Evolutionary conservation across 164 flowering plant genomes (phyloP).

Genomic region (Chimonanthus salicifolius): DNA sequence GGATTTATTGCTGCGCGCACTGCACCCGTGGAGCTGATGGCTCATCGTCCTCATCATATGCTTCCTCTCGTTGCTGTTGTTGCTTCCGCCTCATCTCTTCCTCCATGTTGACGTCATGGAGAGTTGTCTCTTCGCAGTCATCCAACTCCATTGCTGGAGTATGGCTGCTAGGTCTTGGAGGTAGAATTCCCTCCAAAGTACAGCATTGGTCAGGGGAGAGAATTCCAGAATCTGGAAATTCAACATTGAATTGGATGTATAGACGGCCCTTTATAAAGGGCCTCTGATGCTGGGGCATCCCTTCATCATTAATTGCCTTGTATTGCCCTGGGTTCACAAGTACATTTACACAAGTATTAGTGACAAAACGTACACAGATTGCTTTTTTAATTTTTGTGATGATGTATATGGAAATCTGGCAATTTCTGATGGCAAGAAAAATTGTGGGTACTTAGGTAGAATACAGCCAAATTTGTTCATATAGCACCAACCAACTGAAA

Average conservation of each 20-base stretch:
- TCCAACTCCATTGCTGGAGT: conserved; percentile 49
- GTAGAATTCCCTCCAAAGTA: conserved; percentile 33
- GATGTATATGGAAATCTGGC: too few relatives aligned
- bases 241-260: conserved; percentile 51
- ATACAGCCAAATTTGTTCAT: too few relatives aligned
- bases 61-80: conserved; percentile 43
- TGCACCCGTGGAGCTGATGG: conserved; percentile 39
- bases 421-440: too few relatives aligned
- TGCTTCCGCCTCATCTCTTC: conserved; percentile 51
- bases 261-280: conserved; percentile 65
- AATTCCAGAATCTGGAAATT: conserved; percentile 51
- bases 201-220: conserved; percentile 42
- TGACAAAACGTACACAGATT: too few relatives aligned
- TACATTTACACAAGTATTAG: too few relatives aligned
- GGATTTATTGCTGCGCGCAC: conserved; percentile 59
- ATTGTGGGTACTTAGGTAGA: too few relatives aligned
- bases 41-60: conserved; percentile 51
- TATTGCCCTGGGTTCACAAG: conserved; percentile 28
- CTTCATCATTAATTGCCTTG: conserved; percentile 69
- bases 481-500: too few relatives aligned
- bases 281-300: conserved; percentile 58
- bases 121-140: conserved; percentile 58
- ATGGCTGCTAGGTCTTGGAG: conserved; percentile 23
- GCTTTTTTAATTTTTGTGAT: too few relatives aligned
- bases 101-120: conserved; percentile 60